These are phyloP conservation scores for Ceratobasidium sp. DNA, from an alignment of 1,284 basidiomycete genomes.

Conservation along the genomic window DNA sequence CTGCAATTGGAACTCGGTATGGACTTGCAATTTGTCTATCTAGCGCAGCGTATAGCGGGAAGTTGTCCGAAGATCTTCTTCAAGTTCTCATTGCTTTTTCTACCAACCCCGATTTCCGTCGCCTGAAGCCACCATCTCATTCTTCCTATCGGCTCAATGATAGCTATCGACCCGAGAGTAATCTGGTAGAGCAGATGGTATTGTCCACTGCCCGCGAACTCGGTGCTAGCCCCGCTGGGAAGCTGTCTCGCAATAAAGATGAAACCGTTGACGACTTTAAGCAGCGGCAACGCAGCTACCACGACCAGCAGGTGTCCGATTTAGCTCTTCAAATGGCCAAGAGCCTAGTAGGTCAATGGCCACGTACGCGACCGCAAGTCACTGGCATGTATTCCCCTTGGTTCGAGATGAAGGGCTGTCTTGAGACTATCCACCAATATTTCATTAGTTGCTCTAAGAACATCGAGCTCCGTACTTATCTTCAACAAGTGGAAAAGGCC, in stretches of 20 bases:
- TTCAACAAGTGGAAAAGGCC: background rate
- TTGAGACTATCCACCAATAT: background rate
- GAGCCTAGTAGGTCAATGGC: background rate
- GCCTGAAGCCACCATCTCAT: conserved; percentile 11
- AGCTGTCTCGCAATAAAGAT: background rate
- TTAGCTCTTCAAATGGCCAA: background rate
- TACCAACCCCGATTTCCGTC: background rate
- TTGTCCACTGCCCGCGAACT: background rate
- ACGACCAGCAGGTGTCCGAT: background rate
- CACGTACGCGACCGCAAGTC: conserved; percentile 19
- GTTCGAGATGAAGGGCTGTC: background rate
- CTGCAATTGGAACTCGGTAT: background rate
- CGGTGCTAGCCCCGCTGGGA: background rate
- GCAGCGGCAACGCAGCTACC: background rate
- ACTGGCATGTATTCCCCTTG: background rate
- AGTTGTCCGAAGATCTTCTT: background rate
- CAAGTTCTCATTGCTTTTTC: conserved; percentile 34
- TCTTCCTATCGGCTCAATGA: conserved; percentile 2
- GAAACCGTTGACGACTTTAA: background rate
- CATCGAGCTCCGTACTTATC: background rate
- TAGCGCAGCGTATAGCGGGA: background rate
- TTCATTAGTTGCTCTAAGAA: background rate
- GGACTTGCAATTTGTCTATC: background rate
- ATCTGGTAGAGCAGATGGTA: background rate
- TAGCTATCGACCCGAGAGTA: background rate